These are phyloP conservation scores for Pseudogymnoascus sp. DNA, from an alignment of 2,329 filamentous ascomycete species.

Conservation along the genomic window DNA sequence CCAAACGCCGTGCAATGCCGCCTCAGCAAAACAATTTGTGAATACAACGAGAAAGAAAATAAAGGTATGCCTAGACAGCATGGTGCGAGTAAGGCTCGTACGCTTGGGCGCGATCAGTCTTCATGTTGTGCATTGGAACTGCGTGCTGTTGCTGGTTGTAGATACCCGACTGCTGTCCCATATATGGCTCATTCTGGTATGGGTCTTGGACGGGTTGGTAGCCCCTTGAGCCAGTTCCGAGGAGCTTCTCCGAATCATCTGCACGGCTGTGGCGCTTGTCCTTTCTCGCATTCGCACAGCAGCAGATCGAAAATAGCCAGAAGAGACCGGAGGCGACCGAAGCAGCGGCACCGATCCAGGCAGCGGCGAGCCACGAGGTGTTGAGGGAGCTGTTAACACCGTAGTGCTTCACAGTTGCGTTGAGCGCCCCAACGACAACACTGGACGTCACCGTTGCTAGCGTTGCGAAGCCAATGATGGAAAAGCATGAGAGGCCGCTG, in stretches of 20 bases:
- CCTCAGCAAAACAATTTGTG: neutral
- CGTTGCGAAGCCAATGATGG: constrained; percentile 56
- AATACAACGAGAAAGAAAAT: neutral
- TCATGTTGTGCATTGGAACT: constrained; percentile 27
- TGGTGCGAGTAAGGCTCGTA: constrained; percentile 59
- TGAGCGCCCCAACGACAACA: constrained; percentile 61
- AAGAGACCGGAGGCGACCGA: constrained; percentile 71
- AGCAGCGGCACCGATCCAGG: constrained; percentile 77
- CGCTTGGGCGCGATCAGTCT: constrained; percentile 37
- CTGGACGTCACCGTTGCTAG: constrained; percentile 69
- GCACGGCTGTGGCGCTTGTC: constrained; percentile 16
- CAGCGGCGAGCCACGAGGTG: constrained; percentile 58
- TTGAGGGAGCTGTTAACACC: constrained; percentile 63
- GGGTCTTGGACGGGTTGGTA: constrained; percentile 42
- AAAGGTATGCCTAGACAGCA: constrained; percentile 35
- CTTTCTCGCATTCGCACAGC: constrained; percentile 47
- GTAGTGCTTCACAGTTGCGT: constrained; percentile 61
- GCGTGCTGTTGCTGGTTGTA: constrained; percentile 33
- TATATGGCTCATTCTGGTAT: constrained; percentile 29
- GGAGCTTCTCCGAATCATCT: constrained; percentile 25
- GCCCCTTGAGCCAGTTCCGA: constrained; percentile 16
- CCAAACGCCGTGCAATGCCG: constrained; percentile 4
- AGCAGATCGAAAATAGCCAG: constrained; percentile 90
- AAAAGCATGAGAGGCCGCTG: constrained; percentile 51
- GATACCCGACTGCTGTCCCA: constrained; percentile 31